These are phyloP conservation scores for Solanum pennellii DNA, from an alignment of 257 asterid species.

Conservation along the genomic window DNA sequence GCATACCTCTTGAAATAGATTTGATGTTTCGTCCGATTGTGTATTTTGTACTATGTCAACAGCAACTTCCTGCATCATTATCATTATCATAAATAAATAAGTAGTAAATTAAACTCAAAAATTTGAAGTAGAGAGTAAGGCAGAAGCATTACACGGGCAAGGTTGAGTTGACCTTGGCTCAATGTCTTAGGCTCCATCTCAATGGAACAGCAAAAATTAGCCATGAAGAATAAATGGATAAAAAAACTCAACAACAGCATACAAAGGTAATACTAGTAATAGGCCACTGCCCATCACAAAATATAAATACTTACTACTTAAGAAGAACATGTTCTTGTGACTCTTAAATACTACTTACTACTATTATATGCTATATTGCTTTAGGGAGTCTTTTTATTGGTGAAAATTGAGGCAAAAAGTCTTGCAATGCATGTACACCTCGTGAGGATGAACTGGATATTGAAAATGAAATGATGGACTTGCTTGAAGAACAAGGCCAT, in stretches of 20 bases:
- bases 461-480: neutral
- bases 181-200: slow-evolving; percentile 75
- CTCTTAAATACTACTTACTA: neutral
- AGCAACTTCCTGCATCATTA: slow-evolving; percentile 49
- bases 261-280: neutral
- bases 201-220: slow-evolving; percentile 55
- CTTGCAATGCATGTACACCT: neutral
- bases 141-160: slow-evolving; percentile 33
- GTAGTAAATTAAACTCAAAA: neutral
- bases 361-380: neutral
- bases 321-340: neutral
- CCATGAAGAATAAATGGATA: slow-evolving; percentile 28
- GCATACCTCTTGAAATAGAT: slow-evolving; percentile 26
- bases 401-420: neutral
- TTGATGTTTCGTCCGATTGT: slow-evolving; percentile 30
- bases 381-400: slow-evolving; percentile 11
- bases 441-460: slow-evolving; percentile 5
- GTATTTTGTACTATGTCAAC: slow-evolving; percentile 45
- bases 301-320: neutral
- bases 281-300: slow-evolving; percentile 8
- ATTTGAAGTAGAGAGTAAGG: neutral
- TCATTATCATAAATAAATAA: neutral
- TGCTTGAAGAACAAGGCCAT: neutral
- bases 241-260: neutral
- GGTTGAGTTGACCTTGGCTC: slow-evolving; percentile 41